Conservation (phyloP, 1,284 basidiomycete genomes). For the Ustilago bromivora region DNA sequence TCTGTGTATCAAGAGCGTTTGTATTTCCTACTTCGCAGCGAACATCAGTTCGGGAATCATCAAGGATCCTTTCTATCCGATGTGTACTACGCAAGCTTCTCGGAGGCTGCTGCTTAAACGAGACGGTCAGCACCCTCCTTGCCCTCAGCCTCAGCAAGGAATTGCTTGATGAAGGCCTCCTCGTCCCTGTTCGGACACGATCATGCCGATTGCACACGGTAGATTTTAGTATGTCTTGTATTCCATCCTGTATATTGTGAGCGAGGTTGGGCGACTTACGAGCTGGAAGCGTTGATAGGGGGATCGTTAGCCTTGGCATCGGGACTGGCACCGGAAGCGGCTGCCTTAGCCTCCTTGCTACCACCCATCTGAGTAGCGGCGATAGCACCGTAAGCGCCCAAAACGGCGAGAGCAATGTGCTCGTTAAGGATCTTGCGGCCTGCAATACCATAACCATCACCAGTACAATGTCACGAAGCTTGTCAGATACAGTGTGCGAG, state of each 20-base stretch:
- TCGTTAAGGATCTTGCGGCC: constrained; percentile 66
- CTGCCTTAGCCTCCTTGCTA: constrained; percentile 36
- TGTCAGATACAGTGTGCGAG: neutral
- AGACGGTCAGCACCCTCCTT: constrained; percentile 46
- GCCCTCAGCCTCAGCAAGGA: constrained; percentile 64
- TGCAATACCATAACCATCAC: constrained; percentile 4
- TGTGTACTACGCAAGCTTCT: neutral
- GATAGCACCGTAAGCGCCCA: constrained; percentile 55
- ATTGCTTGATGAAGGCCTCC: constrained; percentile 69
- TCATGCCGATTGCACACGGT: no score
- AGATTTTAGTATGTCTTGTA: no score
- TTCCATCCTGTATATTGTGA: neutral
- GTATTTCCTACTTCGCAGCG: neutral
- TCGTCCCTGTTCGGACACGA: constrained; percentile 52
- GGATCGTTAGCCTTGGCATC: constrained; percentile 45
- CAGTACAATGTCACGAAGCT: neutral
- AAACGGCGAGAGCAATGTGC: constrained; percentile 62
- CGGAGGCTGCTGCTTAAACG: constrained; percentile 28
- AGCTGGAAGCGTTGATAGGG: constrained; percentile 60
- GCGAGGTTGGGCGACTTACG: constrained; percentile 45
- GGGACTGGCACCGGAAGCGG: constrained; percentile 20
- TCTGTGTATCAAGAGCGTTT: neutral
- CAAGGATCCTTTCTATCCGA: neutral
- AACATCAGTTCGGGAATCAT: neutral
- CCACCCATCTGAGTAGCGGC: constrained; percentile 44